A percentile compares a stretch with the other conserved stretches of the same genome.
Conservation (phyloP, 192 early-diverging fungal genomes). For the Linnemannia schmuckeri region DNA sequence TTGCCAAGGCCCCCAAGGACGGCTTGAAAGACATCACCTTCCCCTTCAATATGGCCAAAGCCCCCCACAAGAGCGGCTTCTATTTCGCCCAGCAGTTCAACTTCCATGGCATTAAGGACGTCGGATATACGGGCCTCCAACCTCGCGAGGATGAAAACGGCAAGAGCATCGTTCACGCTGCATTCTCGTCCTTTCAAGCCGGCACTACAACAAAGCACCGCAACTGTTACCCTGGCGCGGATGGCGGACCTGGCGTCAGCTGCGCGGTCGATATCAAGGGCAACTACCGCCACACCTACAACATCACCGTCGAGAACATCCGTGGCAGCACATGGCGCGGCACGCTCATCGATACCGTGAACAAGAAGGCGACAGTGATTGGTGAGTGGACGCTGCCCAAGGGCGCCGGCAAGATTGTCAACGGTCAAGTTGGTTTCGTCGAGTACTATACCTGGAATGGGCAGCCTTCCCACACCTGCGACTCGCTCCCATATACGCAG, state of each 20-base stretch:
- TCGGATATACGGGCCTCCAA: slow-evolving; percentile 29
- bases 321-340: slow-evolving; percentile 22
- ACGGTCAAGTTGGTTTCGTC: slow-evolving; percentile 19
- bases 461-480: background rate
- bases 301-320: slow-evolving; percentile 8
- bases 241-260: slow-evolving; percentile 24
- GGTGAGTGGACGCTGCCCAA: slow-evolving; percentile 27
- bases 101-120: background rate
- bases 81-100: slow-evolving; percentile 36
- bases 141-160: slow-evolving; percentile 21
- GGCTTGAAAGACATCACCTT: slow-evolving; percentile 38
- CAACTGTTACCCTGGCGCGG: slow-evolving; percentile 13
- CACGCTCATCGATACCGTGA: slow-evolving; percentile 24
- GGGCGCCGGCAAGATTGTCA: slow-evolving; percentile 15
- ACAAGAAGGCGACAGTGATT: background rate
- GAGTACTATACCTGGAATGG: slow-evolving; percentile 29
- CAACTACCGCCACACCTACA: slow-evolving; percentile 24
- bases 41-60: slow-evolving; percentile 37
- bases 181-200: slow-evolving; percentile 22
- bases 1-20: background rate
- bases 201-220: slow-evolving; percentile 18
- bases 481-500: slow-evolving; percentile 23
- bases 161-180: slow-evolving; percentile 20
- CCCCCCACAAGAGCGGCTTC: slow-evolving; percentile 33
- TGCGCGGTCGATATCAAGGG: slow-evolving; percentile 25